Conservation (phyloP, 805 yeast species). For the Kuraishia hungarica region DNA sequence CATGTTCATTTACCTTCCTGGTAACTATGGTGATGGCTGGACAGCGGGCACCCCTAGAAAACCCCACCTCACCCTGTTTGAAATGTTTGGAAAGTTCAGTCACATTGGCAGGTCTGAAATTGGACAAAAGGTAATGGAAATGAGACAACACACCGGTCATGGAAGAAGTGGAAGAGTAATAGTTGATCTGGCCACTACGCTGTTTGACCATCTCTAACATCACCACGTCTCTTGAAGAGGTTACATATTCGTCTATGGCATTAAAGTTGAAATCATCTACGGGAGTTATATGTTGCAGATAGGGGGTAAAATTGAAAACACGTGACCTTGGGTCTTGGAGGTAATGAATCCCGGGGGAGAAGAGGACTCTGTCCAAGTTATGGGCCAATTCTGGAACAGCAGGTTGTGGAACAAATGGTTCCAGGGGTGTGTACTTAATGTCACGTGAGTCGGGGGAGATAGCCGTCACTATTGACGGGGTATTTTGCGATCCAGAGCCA, state of each 20-base stretch:
- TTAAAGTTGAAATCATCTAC: conserved; percentile 61
- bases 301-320: conserved; percentile 60
- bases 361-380: conserved; percentile 61
- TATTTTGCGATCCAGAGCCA: too few relatives aligned
- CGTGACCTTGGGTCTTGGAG: conserved; percentile 72
- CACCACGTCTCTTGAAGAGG: conserved; percentile 57
- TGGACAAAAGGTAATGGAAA: conserved; percentile 63
- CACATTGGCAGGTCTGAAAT: conserved; percentile 31
- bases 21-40: conserved; percentile 54
- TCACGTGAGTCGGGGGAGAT: neutral
- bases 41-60: conserved; percentile 34
- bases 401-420: neutral
- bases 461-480: too few relatives aligned
- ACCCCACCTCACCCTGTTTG: conserved; percentile 24
- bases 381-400: conserved; percentile 53
- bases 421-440: neutral
- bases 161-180: conserved; percentile 79
- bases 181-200: conserved; percentile 22
- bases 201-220: conserved; percentile 38
- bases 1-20: conserved; percentile 18
- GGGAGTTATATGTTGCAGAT: conserved; percentile 48
- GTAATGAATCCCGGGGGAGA: conserved; percentile 76
- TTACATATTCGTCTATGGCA: conserved; percentile 42
- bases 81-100: conserved; percentile 31
- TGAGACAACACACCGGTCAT: conserved; percentile 73